phyloP scores from a whole-genome alignment of 129 eudicot genomes.

The Saposhnikovia divaricata region DNA sequence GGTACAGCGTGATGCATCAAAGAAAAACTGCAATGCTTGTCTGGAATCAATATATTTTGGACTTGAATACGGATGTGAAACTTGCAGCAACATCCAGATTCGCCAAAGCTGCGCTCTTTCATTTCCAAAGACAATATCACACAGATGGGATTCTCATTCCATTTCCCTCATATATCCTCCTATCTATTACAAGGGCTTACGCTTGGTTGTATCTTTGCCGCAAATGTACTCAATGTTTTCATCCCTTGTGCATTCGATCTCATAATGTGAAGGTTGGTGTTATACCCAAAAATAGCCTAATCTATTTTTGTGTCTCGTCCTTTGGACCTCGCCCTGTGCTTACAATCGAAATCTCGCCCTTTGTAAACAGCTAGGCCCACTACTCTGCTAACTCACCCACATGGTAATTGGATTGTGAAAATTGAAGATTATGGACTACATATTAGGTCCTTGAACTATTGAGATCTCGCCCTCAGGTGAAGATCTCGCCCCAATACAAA shows the following conservation, averaged over 20 bases:
- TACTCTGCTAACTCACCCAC: too few relatives aligned
- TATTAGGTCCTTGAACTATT: too few relatives aligned
- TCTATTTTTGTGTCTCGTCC: too few relatives aligned
- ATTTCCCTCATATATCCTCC: background rate
- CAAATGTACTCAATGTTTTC: background rate
- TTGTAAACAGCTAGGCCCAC: too few relatives aligned
- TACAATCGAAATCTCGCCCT: too few relatives aligned
- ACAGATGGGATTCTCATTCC: slow-evolving; percentile 3
- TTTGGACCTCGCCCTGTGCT: too few relatives aligned
- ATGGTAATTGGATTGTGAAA: too few relatives aligned
- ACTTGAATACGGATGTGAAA: background rate
- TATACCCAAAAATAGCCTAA: too few relatives aligned
- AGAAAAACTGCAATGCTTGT: background rate
- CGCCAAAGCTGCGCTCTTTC: background rate
- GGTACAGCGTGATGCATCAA: background rate
- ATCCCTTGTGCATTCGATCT: background rate
- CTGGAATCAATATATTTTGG: background rate
- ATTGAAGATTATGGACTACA: too few relatives aligned
- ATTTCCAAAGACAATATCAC: background rate
- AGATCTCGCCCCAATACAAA: too few relatives aligned
- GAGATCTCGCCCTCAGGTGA: too few relatives aligned
- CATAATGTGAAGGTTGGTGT: background rate
- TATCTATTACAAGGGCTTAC: background rate
- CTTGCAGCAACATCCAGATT: background rate
- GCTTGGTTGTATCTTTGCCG: background rate